phyloP scores from a whole-genome alignment of 2,329 filamentous ascomycete genomes.

The Tolypocladium album region DNA sequence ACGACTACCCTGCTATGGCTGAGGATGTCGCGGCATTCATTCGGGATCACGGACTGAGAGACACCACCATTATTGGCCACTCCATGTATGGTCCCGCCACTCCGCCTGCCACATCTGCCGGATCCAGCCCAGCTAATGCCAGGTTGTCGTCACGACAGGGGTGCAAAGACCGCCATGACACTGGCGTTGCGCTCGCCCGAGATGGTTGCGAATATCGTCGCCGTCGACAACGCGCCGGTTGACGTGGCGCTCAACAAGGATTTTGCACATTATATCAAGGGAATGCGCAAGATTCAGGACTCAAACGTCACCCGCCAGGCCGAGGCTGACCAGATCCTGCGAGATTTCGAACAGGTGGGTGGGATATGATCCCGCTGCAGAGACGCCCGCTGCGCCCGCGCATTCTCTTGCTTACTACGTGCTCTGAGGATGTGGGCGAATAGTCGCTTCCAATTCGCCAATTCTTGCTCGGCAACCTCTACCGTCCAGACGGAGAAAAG shows the following conservation, averaged over 20 bases:
- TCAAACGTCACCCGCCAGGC: conserved; percentile 55
- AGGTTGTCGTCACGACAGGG: conserved; percentile 37
- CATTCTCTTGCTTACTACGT: not conserved
- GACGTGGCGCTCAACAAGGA: conserved; percentile 64
- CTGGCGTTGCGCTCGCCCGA: conserved; percentile 63
- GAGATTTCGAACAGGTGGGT: conserved; percentile 57
- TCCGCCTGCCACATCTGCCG: not conserved
- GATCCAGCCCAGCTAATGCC: not conserved
- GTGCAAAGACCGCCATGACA: conserved; percentile 87
- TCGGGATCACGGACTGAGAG: conserved; percentile 52
- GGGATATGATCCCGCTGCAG: not conserved
- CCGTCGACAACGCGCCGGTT: conserved; percentile 87
- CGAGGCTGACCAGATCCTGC: conserved; percentile 72
- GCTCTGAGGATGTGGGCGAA: not conserved
- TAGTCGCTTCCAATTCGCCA: conserved; percentile 66
- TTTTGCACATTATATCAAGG: conserved; percentile 72
- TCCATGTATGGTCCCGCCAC: conserved; percentile 56
- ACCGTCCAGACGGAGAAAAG: conserved; percentile 39
- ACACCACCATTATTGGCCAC: conserved; percentile 77
- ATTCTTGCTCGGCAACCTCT: conserved; percentile 81
- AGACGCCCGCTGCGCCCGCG: not conserved
- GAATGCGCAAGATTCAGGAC: conserved; percentile 72
- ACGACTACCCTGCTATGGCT: conserved; percentile 77
- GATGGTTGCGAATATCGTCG: conserved; percentile 58
- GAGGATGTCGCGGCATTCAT: conserved; percentile 77